Percentiles rank a stretch among this genome's conserved stretches.
phyloP scores from a whole-genome alignment of 441 rosid species.

The Biscutella auriculata region DNA sequence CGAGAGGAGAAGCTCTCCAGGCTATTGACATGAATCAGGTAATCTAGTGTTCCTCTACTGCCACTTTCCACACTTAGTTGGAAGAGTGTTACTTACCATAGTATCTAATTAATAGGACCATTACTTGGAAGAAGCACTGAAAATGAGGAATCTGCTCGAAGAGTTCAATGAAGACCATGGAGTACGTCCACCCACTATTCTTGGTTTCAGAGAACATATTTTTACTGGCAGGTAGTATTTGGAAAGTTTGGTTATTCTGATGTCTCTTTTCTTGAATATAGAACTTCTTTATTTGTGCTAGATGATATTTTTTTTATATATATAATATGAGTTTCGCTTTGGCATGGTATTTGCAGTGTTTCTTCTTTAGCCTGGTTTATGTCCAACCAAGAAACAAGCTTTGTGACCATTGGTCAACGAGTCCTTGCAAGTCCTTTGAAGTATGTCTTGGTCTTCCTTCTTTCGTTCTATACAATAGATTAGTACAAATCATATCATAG shows the following conservation, averaged over 20 bases:
- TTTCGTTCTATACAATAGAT: background rate
- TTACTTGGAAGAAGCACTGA: constrained; percentile 93
- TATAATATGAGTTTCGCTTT: constrained; percentile 11
- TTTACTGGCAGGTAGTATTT: constrained; percentile 78
- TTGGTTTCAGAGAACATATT: constrained; percentile 93
- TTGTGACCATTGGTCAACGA: constrained; percentile 90
- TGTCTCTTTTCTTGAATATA: background rate
- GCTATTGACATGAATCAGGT: constrained; percentile 97
- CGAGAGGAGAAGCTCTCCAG: constrained; percentile 92
- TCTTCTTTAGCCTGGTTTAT: constrained; percentile 96
- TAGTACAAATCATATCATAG: background rate
- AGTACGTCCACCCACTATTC: constrained; percentile 77
- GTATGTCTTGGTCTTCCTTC: constrained; percentile 30
- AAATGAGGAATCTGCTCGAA: constrained; percentile 91
- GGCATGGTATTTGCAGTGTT: constrained; percentile 43
- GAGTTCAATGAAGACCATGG: constrained; percentile 94
- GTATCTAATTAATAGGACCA: constrained; percentile 48
- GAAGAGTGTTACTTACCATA: constrained; percentile 9
- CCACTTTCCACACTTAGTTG: background rate
- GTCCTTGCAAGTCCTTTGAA: constrained; percentile 90
- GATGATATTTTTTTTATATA: background rate
- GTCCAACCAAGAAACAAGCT: constrained; percentile 94
- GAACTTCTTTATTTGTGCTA: background rate
- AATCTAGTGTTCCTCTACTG: background rate
- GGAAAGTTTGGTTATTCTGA: background rate